Conservation (phyloP, 192 early-diverging fungal species). For the Backusella tuberculispora region DNA sequence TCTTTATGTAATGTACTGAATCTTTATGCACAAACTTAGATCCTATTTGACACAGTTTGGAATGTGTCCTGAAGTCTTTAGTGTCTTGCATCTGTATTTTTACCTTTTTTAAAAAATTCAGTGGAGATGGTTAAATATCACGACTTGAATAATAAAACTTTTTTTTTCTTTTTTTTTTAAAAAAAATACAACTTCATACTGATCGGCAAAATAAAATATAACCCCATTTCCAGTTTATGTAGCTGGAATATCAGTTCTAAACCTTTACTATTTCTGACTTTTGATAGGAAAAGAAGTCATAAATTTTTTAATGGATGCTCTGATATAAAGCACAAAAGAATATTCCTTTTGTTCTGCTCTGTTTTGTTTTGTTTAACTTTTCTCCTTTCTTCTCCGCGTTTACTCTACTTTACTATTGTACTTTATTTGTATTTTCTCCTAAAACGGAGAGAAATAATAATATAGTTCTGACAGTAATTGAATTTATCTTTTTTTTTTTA, state of each 20-base stretch:
- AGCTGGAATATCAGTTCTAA: too few species aligned
- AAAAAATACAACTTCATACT: neutral
- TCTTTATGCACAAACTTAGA: neutral
- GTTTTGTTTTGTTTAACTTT: neutral
- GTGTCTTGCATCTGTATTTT: conserved; percentile 8
- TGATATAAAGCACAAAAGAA: neutral
- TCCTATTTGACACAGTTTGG: conserved; percentile 6
- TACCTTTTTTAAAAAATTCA: too few species aligned
- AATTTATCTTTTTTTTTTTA: neutral
- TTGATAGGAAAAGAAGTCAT: neutral
- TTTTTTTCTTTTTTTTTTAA: neutral
- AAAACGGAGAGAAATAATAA: neutral
- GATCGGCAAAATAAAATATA: too few species aligned
- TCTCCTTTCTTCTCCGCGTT: neutral
- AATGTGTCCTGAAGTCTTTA: neutral
- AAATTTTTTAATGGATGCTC: neutral
- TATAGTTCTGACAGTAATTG: neutral
- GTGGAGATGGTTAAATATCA: too few species aligned
- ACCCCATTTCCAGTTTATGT: too few species aligned
- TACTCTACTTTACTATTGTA: neutral
- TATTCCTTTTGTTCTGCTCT: neutral
- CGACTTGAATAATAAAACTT: too few species aligned
- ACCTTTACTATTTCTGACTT: neutral
- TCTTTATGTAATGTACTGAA: conserved; percentile 54
- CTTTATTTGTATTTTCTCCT: neutral